Conservation (phyloP, 805 yeast genomes). For the Phaffomyces thermotolerans region DNA sequence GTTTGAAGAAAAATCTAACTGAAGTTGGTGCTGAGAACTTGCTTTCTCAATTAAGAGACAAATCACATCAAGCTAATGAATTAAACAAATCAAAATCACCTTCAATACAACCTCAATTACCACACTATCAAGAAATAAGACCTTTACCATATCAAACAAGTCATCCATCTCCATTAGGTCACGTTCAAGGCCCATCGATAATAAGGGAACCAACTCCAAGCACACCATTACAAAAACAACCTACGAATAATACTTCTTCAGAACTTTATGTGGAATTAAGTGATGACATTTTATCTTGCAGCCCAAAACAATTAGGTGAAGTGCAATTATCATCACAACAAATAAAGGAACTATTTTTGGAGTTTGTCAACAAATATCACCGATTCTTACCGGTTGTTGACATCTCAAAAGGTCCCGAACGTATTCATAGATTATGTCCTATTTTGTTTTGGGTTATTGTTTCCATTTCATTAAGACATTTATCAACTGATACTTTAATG, state of each 20-base stretch:
- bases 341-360: constrained; percentile 56
- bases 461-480: constrained; percentile 73
- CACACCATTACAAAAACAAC: constrained; percentile 2
- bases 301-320: constrained; percentile 66
- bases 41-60: constrained; percentile 16
- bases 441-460: constrained; percentile 91
- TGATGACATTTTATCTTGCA: constrained; percentile 39
- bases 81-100: neutral
- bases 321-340: constrained; percentile 53
- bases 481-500: constrained; percentile 39
- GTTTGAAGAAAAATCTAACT: constrained; percentile 49
- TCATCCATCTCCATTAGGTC: constrained; percentile 4
- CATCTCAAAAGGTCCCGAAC: constrained; percentile 72
- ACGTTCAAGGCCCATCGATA: constrained; percentile 18
- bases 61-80: constrained; percentile 8
- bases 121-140: constrained; percentile 1
- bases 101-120: neutral
- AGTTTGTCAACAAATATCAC: constrained; percentile 73
- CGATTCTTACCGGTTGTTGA: constrained; percentile 86
- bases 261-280: constrained; percentile 21
- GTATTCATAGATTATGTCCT: constrained; percentile 73
- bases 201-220: constrained; percentile 17
- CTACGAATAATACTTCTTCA: constrained; percentile 7
- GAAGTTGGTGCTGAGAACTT: constrained; percentile 21
- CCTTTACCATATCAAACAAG: constrained; percentile 1